These are phyloP conservation scores for Isatis tinctoria DNA, from an alignment of 345 rosid genomes.

Conservation along the genomic window DNA sequence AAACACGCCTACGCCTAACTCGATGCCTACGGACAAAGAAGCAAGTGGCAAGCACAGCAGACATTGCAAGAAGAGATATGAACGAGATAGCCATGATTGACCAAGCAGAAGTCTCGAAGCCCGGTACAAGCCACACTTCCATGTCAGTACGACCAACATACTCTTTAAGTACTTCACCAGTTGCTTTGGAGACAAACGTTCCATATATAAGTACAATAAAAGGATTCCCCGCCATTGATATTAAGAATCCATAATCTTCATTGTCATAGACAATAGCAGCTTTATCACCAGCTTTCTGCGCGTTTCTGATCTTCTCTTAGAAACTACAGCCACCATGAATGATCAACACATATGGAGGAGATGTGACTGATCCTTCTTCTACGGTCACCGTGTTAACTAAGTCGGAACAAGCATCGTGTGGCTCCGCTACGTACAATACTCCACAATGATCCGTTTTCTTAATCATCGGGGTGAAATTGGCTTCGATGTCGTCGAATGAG, in stretches of 20 bases:
- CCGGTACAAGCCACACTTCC: conserved; percentile 74
- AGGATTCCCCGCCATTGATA: conserved; percentile 92
- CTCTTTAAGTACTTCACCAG: conserved; percentile 58
- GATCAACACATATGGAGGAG: conserved; percentile 57
- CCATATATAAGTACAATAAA: conserved; percentile 74
- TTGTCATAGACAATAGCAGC: conserved; percentile 79
- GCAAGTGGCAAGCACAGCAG: conserved; percentile 92
- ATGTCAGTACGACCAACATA: conserved; percentile 55
- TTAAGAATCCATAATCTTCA: conserved; percentile 57
- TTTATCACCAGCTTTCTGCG: conserved; percentile 76
- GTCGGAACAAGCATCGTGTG: conserved; percentile 70
- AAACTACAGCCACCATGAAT: conserved; percentile 86
- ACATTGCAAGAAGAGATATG: conserved; percentile 91
- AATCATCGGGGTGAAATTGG: conserved; percentile 68
- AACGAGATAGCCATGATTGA: conserved; percentile 94
- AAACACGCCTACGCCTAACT: conserved; percentile 56
- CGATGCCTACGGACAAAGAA: conserved; percentile 93
- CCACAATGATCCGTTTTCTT: conserved; percentile 72
- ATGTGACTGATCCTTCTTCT: conserved; percentile 25
- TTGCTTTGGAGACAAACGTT: conserved; percentile 66
- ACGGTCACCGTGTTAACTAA: conserved; percentile 44
- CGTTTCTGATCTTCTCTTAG: conserved; percentile 77
- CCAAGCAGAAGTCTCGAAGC: conserved; percentile 85
- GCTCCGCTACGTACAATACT: conserved; percentile 53
- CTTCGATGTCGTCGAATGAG: conserved; percentile 72